phyloP scores from a whole-genome alignment of 768 basidiomycete species.

The Tricholoma saponaceum region DNA sequence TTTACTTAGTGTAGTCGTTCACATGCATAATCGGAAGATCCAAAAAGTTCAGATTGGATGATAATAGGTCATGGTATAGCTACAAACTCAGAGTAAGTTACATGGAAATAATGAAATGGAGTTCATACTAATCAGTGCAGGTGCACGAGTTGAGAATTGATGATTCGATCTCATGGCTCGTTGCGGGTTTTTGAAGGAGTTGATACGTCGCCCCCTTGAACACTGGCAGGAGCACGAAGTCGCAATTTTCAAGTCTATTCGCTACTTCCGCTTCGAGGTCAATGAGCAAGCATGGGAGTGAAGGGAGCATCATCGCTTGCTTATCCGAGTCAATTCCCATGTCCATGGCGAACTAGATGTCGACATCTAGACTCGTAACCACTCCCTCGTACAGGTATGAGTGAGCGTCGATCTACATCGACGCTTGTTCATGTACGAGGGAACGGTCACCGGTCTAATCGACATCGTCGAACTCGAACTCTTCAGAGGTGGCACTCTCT shows the following conservation, averaged over 20 bases:
- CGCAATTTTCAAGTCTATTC: constrained; percentile 30
- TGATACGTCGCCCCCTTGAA: not conserved
- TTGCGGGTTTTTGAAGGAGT: constrained; percentile 15
- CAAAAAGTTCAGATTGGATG: not conserved
- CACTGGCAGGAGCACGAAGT: constrained; percentile 1
- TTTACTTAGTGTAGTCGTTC: no score
- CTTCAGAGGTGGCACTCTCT: constrained; percentile 16
- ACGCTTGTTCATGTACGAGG: no score
- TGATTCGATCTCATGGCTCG: constrained; percentile 50
- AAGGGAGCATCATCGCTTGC: constrained; percentile 34
- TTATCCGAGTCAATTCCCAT: constrained; percentile 16
- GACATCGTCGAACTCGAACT: constrained; percentile 28
- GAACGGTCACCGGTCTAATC: no score
- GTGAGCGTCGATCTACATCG: no score
- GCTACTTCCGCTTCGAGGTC: constrained; percentile 40
- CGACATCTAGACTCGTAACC: no score
- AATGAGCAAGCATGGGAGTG: constrained; percentile 36
- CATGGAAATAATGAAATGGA: no score
- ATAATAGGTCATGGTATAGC: not conserved
- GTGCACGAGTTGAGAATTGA: constrained; percentile 45
- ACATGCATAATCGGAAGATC: no score
- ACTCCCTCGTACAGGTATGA: no score
- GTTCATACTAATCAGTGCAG: no score
- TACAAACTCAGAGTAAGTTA: not conserved
- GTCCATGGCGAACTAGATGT: constrained; percentile 32